Base-by-base conservation (phyloP, 139 green algal genomes). In the Chlamydomonas urium region DNA sequence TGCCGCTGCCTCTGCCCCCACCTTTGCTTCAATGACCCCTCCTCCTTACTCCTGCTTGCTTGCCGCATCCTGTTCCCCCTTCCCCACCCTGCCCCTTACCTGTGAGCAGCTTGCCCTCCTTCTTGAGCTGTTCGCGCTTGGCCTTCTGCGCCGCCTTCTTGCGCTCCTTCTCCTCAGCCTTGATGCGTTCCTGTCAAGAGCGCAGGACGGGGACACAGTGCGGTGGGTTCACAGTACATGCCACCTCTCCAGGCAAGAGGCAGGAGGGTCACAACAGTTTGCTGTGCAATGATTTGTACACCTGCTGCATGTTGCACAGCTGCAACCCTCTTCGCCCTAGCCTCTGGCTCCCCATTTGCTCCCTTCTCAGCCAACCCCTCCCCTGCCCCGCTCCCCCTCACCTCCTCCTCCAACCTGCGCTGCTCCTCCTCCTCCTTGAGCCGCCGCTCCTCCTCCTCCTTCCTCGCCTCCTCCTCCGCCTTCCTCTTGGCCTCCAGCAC, bases 31-130 rank as follows among this genome's bases (percentile, higher is more conserved):
- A n/a, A n/a, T n/a, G n/a, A n/a, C n/a, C n/a, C n/a, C n/a, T n/a
- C n/a, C n/a, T n/a, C n/a, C n/a, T n/a, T n/a, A n/a, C n/a, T n/a
- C n/a, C n/a, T n/a, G n/a, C n/a, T n/a, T n/a, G n/a, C n/a, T n/a
- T n/a, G n/a, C n/a, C n/a, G n/a, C n/a, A n/a, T n/a, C n/a, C n/a
- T n/a, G n/a, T n/a, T n/a, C n/a, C n/a, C n/a, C n/a, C n/a, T n/a
- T n/a, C n/a, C n/a, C n/a, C n/a, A n/a, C n/a, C n/a, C n/a, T n/a
- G n/a, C n/a, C n/a, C n/a, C n/a, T n/a, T n/a, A 74, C 66, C 68
- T 6, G 85, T 96, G 31, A 97, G 85, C 74, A 96, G 82, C 80
- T 93, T 93, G 53, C 91, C 91, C 79, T 94, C 82, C 36, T 84
- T 85, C 75, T 93, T 96, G 17, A 97, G 78, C 81, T 95, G 81